Evolutionary conservation across 257 asterid genomes (phyloP), one percentile per base, ranked within the genome.

Genomic region (Salvia splendens): DNA sequence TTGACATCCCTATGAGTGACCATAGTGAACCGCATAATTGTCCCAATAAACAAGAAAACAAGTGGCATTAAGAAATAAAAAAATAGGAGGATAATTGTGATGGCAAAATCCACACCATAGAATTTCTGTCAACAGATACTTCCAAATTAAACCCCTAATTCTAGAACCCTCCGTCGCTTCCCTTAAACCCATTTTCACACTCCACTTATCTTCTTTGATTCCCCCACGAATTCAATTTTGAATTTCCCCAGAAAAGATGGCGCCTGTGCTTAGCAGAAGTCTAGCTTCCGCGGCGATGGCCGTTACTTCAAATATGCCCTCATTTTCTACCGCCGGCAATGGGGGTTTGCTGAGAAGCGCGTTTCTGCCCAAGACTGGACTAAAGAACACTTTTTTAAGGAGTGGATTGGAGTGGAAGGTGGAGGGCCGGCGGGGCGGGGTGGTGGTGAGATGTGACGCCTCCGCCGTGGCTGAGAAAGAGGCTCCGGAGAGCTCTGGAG

Each of bases 381-480:
- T 81, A 8, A 93, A 73, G 57, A 80, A 79, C 71, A 63, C 83
- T 32, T 67, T 85, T 45, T 71, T 70, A 2, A 71, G 78, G 65
- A 80, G 91, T 64, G 95, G 88, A 46, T 75, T 94, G 74, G 85
- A 71, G 74, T 90, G 95, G 92, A 91, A 78, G 72, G 55, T 82
- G 64, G 91, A 80, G 83, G 78, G 75, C 63, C 79, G 82, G 67
- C 83, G 77, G 42, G 75, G 71, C 49, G 57, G 85, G 48, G 87
- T 87, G 69, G 88, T 82, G 65, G 95, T 94, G 67, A 84, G 86
- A 59, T 94, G 99, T 69, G 96, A 88, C 46, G 89, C 84, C 40
- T 77, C 96, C 58, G 82, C 95, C 20, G 95, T 94, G 45, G 96
- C 97, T 69, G 99, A 93, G 68, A 93, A 88, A 72, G 97, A 94